Conservation (phyloP, 2,329 filamentous ascomycete genomes). For the Claviceps pusilla region DNA sequence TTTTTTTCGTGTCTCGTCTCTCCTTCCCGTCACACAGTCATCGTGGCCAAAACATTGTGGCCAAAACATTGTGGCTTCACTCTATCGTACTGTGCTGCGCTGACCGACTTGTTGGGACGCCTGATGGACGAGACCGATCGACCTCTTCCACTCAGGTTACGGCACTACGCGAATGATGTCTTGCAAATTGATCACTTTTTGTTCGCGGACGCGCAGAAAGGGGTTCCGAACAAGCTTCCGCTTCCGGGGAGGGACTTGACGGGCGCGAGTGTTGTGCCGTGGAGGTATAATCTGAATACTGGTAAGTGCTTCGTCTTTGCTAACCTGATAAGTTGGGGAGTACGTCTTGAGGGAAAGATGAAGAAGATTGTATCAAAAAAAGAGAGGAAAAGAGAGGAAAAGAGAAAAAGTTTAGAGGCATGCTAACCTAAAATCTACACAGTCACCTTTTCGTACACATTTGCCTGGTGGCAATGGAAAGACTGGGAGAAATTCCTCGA, state of each 20-base stretch:
- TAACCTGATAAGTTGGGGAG: too few species aligned
- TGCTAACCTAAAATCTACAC: background rate
- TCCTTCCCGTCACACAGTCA: too few species aligned
- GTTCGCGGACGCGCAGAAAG: constrained; percentile 5
- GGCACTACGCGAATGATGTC: constrained; percentile 10
- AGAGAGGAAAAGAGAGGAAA: background rate
- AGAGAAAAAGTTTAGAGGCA: too few species aligned
- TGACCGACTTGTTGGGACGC: background rate
- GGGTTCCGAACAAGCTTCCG: constrained; percentile 3
- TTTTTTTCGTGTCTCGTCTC: background rate
- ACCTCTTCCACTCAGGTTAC: constrained; percentile 1
- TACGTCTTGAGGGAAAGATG: too few species aligned
- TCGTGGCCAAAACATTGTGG: too few species aligned
- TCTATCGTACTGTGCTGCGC: background rate
- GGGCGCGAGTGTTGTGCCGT: constrained; percentile 9
- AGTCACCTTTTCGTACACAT: constrained; percentile 38
- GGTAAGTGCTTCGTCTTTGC: constrained; percentile 13
- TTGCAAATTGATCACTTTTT: constrained; percentile 10
- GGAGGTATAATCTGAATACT: constrained; percentile 33
- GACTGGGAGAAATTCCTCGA: constrained; percentile 38
- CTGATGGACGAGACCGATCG: background rate
- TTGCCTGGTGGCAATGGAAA: constrained; percentile 36
- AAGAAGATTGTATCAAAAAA: background rate
- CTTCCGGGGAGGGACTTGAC: constrained; percentile 2
- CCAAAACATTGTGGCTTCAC: too few species aligned